Evolutionary conservation across 1,284 basidiomycete species (phyloP).

Genomic region (Baeospora myosura): DNA sequence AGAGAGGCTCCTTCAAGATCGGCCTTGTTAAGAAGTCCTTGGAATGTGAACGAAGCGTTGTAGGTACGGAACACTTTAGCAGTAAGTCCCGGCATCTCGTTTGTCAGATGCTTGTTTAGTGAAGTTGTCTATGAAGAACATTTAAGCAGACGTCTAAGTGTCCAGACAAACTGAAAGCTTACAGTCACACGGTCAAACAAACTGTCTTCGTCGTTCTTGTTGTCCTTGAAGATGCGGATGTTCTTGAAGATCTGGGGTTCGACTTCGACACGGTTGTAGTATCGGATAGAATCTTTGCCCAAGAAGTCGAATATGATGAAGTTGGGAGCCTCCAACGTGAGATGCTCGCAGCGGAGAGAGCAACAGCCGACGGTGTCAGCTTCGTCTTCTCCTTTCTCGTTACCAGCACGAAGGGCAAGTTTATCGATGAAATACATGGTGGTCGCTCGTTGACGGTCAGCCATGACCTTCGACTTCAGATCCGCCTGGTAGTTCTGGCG

Average conservation of each 20-base stretch:
- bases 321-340: slow-evolving; percentile 83
- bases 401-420: slow-evolving; percentile 91
- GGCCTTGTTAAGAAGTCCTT: slow-evolving; percentile 75
- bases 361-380: slow-evolving; percentile 97
- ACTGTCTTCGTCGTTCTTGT: slow-evolving; percentile 83
- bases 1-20: slow-evolving; percentile 68
- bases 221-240: slow-evolving; percentile 82
- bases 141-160: slow-evolving; percentile 9
- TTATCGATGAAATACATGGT: slow-evolving; percentile 97
- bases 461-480: slow-evolving; percentile 85
- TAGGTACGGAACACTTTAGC: slow-evolving; percentile 99
- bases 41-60: slow-evolving; percentile 93
- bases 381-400: slow-evolving; percentile 97
- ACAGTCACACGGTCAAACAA: slow-evolving; percentile 92
- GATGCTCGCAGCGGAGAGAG: slow-evolving; percentile 89
- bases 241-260: slow-evolving; percentile 89
- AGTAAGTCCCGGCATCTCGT: slow-evolving; percentile 93
- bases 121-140: slow-evolving; percentile 53
- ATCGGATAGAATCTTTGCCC: slow-evolving; percentile 96
- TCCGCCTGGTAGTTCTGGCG: slow-evolving; percentile 82
- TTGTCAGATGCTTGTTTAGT: slow-evolving; percentile 85
- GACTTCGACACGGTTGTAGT: slow-evolving; percentile 85
- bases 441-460: slow-evolving; percentile 87
- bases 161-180: slow-evolving; percentile 22
- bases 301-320: slow-evolving; percentile 91